Percentiles rank a stretch among this genome's conserved stretches.
Evolutionary conservation across 2,329 filamentous ascomycete genomes (phyloP).

Genomic region (Lachnellula cervina): DNA sequence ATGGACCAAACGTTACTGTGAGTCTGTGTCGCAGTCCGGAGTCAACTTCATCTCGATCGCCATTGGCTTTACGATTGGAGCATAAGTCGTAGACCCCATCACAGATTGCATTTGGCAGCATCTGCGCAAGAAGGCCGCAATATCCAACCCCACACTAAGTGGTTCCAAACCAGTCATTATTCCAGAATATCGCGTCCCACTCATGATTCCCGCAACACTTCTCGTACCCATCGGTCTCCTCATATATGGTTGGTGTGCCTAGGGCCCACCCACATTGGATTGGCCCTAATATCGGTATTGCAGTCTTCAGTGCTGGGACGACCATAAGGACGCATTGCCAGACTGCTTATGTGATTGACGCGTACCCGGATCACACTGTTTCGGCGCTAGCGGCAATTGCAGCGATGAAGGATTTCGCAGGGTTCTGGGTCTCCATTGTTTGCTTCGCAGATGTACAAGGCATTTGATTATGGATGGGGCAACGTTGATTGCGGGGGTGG

Average conservation of each 20-base stretch:
- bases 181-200: slow-evolving; percentile 57
- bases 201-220: slow-evolving; percentile 49
- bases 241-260: slow-evolving; percentile 52
- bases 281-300: slow-evolving; percentile 49
- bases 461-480: slow-evolving; percentile 41
- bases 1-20: slow-evolving; percentile 49
- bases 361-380: slow-evolving; percentile 29
- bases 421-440: slow-evolving; percentile 14
- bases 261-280: slow-evolving; percentile 48
- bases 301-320: slow-evolving; percentile 45
- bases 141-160: neutral
- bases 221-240: slow-evolving; percentile 51
- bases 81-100: slow-evolving; percentile 20
- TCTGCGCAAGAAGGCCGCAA: slow-evolving; percentile 14
- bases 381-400: slow-evolving; percentile 34
- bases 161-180: neutral
- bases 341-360: slow-evolving; percentile 48
- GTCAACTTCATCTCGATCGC: slow-evolving; percentile 47
- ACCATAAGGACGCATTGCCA: slow-evolving; percentile 21
- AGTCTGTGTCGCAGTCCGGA: slow-evolving; percentile 51
- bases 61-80: slow-evolving; percentile 37
- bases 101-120: slow-evolving; percentile 17
- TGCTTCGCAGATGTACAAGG: slow-evolving; percentile 9
- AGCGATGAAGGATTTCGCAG: slow-evolving; percentile 9
- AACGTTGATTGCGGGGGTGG: slow-evolving; percentile 42